Conservation (phyloP, 2,329 filamentous ascomycete species). For the Cadophora sp. region DNA sequence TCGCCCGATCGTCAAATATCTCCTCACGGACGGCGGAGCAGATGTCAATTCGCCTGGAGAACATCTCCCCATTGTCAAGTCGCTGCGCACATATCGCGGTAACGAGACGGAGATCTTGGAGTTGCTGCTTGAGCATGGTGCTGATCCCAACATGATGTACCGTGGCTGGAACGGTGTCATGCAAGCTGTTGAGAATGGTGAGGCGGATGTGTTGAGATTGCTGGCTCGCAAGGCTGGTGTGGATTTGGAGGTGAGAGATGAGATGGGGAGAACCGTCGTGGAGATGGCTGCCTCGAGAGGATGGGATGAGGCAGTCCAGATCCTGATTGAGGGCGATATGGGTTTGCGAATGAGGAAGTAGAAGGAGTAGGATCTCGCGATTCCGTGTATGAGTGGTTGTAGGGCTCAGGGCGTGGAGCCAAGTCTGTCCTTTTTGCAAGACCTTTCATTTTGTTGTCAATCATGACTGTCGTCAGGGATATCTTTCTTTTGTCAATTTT, state of each 20-base stretch:
- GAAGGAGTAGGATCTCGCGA: background rate
- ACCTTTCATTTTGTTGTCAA: background rate
- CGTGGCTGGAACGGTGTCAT: conserved; percentile 70
- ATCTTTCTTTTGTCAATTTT: background rate
- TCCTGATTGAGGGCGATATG: conserved; percentile 46
- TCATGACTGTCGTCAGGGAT: background rate
- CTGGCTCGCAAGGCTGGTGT: conserved; percentile 57
- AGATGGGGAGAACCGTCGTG: conserved; percentile 58
- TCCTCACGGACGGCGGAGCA: conserved; percentile 66
- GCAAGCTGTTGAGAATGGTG: conserved; percentile 70
- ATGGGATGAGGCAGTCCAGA: conserved; percentile 62
- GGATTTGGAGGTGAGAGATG: conserved; percentile 59
- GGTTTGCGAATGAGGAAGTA: conserved; percentile 18
- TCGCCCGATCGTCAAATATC: conserved; percentile 65
- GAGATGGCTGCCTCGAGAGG: conserved; percentile 64
- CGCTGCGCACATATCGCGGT: conserved; percentile 63
- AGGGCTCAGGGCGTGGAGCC: background rate
- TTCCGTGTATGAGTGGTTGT: background rate
- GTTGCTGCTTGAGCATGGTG: conserved; percentile 67
- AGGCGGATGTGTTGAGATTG: conserved; percentile 58
- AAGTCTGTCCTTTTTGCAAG: background rate
- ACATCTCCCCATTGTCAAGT: conserved; percentile 74
- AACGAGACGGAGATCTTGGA: conserved; percentile 66
- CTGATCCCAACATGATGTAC: conserved; percentile 72
- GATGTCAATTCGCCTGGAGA: conserved; percentile 73